Evolutionary conservation across 768 basidiomycete species (phyloP).

Genomic region (Russula earlei): DNA sequence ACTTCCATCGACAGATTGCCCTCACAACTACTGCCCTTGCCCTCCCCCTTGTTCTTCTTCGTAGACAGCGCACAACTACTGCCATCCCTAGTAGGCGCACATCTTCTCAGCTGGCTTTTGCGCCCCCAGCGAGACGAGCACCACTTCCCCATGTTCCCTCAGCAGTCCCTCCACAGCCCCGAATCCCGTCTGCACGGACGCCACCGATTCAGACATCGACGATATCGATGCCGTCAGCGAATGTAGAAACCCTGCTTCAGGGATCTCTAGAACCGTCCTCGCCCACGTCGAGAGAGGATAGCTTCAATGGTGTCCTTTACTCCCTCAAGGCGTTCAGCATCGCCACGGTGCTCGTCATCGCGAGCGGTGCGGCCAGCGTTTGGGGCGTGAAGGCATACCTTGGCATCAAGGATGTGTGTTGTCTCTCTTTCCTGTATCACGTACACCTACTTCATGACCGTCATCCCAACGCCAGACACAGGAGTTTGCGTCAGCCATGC

Average conservation of each 20-base stretch:
- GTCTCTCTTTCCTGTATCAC: neutral
- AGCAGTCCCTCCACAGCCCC: neutral
- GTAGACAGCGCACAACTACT: constrained; percentile 21
- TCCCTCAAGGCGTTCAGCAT: constrained; percentile 56
- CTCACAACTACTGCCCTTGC: constrained; percentile 27
- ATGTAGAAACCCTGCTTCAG: neutral
- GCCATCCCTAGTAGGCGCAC: neutral
- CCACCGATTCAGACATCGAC: neutral
- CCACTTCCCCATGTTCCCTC: neutral
- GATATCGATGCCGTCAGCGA: neutral
- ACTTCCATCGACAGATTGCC: constrained; percentile 20
- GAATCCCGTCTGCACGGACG: neutral
- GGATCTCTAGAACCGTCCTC: neutral
- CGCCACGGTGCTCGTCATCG: constrained; percentile 50
- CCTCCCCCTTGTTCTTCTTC: constrained; percentile 25
- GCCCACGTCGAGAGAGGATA: constrained; percentile 21
- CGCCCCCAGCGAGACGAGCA: constrained; percentile 18
- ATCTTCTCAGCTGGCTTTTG: constrained; percentile 17
- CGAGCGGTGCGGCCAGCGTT: constrained; percentile 36
- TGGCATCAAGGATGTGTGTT: constrained; percentile 47
- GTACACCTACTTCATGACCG: too few relatives aligned
- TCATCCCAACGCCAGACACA: constrained; percentile 31
- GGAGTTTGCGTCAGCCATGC: constrained; percentile 54
- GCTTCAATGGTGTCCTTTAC: constrained; percentile 43
- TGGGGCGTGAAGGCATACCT: constrained; percentile 43